Conservation (phyloP, 1,284 basidiomycete genomes). For the Quambalaria eucalypti region DNA sequence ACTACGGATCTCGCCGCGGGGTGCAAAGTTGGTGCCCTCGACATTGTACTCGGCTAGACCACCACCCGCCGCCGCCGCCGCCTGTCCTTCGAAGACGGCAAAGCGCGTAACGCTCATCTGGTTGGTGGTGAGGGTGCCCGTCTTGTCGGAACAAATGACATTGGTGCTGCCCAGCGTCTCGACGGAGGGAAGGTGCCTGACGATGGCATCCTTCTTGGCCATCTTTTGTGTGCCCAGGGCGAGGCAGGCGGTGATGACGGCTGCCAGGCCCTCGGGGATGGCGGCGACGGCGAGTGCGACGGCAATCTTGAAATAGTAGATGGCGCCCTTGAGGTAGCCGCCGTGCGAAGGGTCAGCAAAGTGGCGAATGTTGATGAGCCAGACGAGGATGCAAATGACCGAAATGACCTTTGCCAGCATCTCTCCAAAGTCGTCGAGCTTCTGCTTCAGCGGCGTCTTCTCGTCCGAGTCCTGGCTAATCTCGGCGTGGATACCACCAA, state of each 20-base stretch:
- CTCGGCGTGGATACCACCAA: slow-evolving; percentile 43
- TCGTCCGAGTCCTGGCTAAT: slow-evolving; percentile 40
- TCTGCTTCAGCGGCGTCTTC: slow-evolving; percentile 45
- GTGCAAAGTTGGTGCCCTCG: slow-evolving; percentile 37
- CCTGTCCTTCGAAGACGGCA: slow-evolving; percentile 11
- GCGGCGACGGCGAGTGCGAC: slow-evolving; percentile 46
- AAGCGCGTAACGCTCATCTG: slow-evolving; percentile 44
- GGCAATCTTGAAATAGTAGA: slow-evolving; percentile 47
- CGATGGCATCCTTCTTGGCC: slow-evolving; percentile 46
- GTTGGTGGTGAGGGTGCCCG: slow-evolving; percentile 45
- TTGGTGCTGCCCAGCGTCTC: slow-evolving; percentile 45
- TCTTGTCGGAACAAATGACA: slow-evolving; percentile 48
- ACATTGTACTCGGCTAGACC: slow-evolving; percentile 28
- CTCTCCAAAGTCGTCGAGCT: slow-evolving; percentile 46
- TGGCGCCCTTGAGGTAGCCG: slow-evolving; percentile 40
- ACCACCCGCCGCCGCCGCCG: no score
- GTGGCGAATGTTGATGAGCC: slow-evolving; percentile 45
- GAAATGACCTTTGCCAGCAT: slow-evolving; percentile 43
- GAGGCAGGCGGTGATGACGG: slow-evolving; percentile 45
- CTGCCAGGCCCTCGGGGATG: slow-evolving; percentile 44
- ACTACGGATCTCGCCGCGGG: slow-evolving; percentile 24
- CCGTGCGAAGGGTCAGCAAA: slow-evolving; percentile 45
- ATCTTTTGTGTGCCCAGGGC: slow-evolving; percentile 46
- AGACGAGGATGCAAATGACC: slow-evolving; percentile 45
- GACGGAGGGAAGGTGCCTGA: slow-evolving; percentile 41